Evolutionary conservation across 2,329 filamentous ascomycete species (phyloP).

Genomic region (Rhytidhysteron rufulum): DNA sequence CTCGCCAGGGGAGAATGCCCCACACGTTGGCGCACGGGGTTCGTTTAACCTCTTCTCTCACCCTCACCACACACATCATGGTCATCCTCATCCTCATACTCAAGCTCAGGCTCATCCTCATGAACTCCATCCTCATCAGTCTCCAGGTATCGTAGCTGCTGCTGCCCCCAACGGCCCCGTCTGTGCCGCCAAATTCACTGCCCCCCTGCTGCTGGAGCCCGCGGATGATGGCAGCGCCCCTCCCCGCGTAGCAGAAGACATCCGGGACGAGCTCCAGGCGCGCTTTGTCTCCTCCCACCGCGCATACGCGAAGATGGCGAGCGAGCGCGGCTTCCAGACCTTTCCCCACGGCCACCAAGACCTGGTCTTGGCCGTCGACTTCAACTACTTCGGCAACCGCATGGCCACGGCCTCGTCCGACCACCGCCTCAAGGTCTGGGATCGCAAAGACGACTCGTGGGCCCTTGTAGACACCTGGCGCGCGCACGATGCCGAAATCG

Average conservation of each 20-base stretch:
- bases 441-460: slow-evolving; percentile 74
- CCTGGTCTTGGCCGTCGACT: slow-evolving; percentile 77
- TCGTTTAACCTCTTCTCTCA: slow-evolving; percentile 19
- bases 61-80: too few species aligned
- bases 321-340: slow-evolving; percentile 46
- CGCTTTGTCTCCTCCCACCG: slow-evolving; percentile 24
- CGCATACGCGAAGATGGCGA: slow-evolving; percentile 32
- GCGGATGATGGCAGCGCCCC: slow-evolving; percentile 27
- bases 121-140: too few species aligned
- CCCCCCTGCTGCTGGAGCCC: slow-evolving; percentile 32
- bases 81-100: too few species aligned
- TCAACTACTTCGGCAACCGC: slow-evolving; percentile 89
- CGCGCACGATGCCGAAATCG: slow-evolving; percentile 84
- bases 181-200: slow-evolving; percentile 22
- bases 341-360: slow-evolving; percentile 74
- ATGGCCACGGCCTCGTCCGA: slow-evolving; percentile 90
- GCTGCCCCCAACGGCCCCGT: slow-evolving; percentile 22
- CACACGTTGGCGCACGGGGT: slow-evolving; percentile 30
- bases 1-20: slow-evolving; percentile 21
- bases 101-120: too few species aligned
- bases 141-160: too few species aligned
- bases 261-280: slow-evolving; percentile 22
- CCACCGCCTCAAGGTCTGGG: slow-evolving; percentile 89
- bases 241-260: slow-evolving; percentile 19
- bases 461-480: slow-evolving; percentile 80